Evolutionary conservation across 352 stramenopile species (phyloP), one percentile per base, ranked within the genome.

Genomic region (Globisporangium recalcitrans): DNA sequence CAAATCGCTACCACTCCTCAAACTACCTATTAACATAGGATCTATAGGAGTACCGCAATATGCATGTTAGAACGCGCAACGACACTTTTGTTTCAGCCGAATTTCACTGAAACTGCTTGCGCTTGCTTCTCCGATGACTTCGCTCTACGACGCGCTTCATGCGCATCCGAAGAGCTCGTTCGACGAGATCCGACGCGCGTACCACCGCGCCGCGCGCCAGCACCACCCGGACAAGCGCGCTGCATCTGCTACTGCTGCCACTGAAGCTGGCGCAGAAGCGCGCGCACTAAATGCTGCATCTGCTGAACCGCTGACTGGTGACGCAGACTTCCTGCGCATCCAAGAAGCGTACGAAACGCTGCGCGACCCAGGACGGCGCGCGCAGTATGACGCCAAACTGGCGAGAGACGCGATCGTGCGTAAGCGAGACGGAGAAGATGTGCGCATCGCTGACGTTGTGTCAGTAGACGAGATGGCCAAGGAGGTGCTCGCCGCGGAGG

Each of bases 291-390:
- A 0, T n/a, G 36, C 36, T 9, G 8, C 36, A n/a, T 36, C 7
- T 21, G 22, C 1, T 34, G 53, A 26, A 22, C 27, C 9, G 19
- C 51, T 24, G 51, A 54, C 22, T n/a, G 42, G 48, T 13, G 55
- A 67, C 13, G 42, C 75, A 16, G 71, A 53, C 14, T 93, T 93
- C 51, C 64, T 87, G 49, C 64, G 68, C 34, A 69, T 88, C 36
- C 82, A 93, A 58, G 74, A 70, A 29, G 82, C 82, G 9, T 93
- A 93, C 62, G 82, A 93, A 59, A 74, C 76, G 58, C 67, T 93
- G 56, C 68, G 82, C 1, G 73, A 76, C 36, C 65, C 63, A 4
- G 72, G 75, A 13, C 51, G 64, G 32, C 69, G 85, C 21, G 71
- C 67, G 4, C 51, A 66, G 42, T 93, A 93, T 62, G 85, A 93